phyloP scores from a whole-genome alignment of 306 rosid species.

The Calophaca sinica region DNA sequence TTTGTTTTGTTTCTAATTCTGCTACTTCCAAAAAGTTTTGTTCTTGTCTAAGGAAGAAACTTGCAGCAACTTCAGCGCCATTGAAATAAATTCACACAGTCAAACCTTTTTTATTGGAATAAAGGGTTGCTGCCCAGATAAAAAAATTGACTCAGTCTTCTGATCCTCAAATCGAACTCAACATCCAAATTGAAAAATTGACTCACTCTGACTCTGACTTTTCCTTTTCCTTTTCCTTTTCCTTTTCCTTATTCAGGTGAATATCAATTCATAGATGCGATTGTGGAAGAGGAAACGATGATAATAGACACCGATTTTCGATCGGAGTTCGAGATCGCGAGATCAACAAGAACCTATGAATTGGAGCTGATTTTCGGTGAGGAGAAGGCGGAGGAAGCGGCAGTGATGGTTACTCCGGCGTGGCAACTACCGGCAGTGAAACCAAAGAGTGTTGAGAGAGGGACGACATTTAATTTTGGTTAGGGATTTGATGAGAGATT shows the following conservation, averaged over 20 bases:
- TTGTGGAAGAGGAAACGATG: constrained; percentile 71
- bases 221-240: neutral
- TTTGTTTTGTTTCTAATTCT: too few species aligned
- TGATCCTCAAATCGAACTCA: too few species aligned
- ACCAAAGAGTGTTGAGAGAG: constrained; percentile 82
- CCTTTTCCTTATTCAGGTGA: constrained; percentile 60
- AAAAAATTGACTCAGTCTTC: too few species aligned
- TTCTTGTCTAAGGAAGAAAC: too few species aligned
- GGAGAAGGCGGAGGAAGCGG: constrained; percentile 14
- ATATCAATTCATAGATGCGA: constrained; percentile 85
- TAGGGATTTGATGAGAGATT: too few species aligned
- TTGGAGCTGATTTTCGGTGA: constrained; percentile 82
- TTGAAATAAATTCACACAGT: too few species aligned
- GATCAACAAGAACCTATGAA: constrained; percentile 82
- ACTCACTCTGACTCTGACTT: neutral
- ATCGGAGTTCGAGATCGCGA: constrained; percentile 92
- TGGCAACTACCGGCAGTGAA: constrained; percentile 95
- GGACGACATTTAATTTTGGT: too few species aligned
- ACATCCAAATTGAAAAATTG: too few species aligned
- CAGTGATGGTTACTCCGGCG: constrained; percentile 33
- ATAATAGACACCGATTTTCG: constrained; percentile 83
- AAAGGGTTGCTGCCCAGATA: too few species aligned
- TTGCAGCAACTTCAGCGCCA: too few species aligned
- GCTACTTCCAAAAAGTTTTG: too few species aligned
- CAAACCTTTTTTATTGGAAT: too few species aligned